Conservation (phyloP, 73 alveolate species). For the Paramecium bursaria region DNA sequence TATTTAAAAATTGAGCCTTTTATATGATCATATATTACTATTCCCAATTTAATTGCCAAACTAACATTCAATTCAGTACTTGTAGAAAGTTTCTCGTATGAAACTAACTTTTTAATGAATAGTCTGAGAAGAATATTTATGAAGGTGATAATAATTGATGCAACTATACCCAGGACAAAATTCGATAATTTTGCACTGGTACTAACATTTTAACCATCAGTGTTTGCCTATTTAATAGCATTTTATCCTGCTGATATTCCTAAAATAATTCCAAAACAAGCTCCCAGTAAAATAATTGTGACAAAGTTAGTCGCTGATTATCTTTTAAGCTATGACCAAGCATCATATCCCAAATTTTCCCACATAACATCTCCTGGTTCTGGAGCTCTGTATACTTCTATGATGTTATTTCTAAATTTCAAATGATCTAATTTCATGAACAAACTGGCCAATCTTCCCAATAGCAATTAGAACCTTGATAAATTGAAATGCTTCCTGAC, state of each 20-base stretch:
- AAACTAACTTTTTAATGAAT: slow-evolving; percentile 26
- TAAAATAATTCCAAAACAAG: slow-evolving; percentile 40
- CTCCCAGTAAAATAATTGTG: slow-evolving; percentile 20
- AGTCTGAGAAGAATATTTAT: slow-evolving; percentile 1
- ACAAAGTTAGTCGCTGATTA: slow-evolving; percentile 2
- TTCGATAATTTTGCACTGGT: neutral
- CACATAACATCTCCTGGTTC: slow-evolving; percentile 58
- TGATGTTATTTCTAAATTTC: slow-evolving; percentile 28
- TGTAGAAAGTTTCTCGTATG: slow-evolving; percentile 14
- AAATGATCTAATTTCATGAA: no score
- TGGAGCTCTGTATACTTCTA: slow-evolving; percentile 26
- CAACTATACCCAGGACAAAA: neutral
- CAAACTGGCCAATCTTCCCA: neutral
- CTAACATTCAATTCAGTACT: slow-evolving; percentile 20
- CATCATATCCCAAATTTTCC: neutral
- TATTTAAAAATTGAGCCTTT: slow-evolving; percentile 38
- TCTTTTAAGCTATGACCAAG: slow-evolving; percentile 13
- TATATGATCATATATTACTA: no score
- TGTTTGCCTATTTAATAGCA: neutral
- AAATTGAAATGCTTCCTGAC: neutral
- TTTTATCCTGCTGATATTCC: slow-evolving; percentile 44
- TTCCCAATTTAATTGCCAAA: slow-evolving; percentile 39
- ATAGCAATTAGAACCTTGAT: neutral
- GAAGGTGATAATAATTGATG: slow-evolving; percentile 16
- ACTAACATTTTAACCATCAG: neutral